These are phyloP conservation scores for Stemphylium lycopersici DNA, from an alignment of 2,329 filamentous ascomycete species.

Conservation along the genomic window DNA sequence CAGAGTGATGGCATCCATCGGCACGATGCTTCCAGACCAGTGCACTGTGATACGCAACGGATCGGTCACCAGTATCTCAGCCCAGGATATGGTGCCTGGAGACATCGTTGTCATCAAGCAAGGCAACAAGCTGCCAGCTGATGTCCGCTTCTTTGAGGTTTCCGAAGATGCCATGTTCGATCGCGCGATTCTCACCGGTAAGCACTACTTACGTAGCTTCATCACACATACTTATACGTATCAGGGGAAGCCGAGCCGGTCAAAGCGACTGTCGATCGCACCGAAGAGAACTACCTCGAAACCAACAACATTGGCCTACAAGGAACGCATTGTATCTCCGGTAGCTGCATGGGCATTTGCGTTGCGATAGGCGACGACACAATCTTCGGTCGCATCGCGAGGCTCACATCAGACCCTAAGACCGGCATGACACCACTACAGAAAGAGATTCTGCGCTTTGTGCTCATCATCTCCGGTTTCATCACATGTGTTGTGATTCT, in stretches of 20 bases:
- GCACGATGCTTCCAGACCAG: constrained; percentile 77
- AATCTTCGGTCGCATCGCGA: constrained; percentile 77
- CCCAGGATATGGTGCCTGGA: constrained; percentile 71
- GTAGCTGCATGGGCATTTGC: constrained; percentile 69
- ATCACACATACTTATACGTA: constrained; percentile 13
- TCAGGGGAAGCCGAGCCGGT: constrained; percentile 70
- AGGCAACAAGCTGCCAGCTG: constrained; percentile 76
- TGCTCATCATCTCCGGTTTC: constrained; percentile 70
- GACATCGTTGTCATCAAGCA: constrained; percentile 72
- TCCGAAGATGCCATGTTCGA: constrained; percentile 75
- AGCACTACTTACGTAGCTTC: background rate
- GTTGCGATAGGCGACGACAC: constrained; percentile 75
- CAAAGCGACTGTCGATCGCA: constrained; percentile 65
- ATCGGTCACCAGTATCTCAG: constrained; percentile 56
- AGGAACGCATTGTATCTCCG: constrained; percentile 78
- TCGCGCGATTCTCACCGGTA: constrained; percentile 72
- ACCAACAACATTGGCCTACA: constrained; percentile 77
- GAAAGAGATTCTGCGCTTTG: constrained; percentile 75
- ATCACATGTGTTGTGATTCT: constrained; percentile 70
- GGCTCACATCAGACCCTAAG: constrained; percentile 72
- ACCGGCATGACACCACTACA: constrained; percentile 72
- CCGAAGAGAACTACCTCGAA: constrained; percentile 75
- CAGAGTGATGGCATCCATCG: constrained; percentile 79
- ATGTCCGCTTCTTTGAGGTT: constrained; percentile 71
- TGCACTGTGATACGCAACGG: constrained; percentile 70